Conservation (phyloP, 768 basidiomycete genomes). For the Tylopilus cervinicoccineus region DNA sequence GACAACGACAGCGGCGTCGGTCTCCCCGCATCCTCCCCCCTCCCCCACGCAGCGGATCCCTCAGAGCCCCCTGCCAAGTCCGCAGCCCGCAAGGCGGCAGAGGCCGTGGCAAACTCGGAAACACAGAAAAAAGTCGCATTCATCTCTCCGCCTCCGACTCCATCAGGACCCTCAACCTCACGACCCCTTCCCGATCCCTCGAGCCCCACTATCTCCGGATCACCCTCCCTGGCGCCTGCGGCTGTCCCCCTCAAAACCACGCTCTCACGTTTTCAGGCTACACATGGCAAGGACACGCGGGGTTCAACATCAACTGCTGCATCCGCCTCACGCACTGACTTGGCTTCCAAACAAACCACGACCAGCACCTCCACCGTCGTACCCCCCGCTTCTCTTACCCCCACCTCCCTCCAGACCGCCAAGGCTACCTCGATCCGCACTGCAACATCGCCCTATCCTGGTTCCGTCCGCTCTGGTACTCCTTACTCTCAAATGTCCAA, state of each 20-base stretch:
- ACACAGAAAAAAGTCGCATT: slow-evolving; percentile 86
- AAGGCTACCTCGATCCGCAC: slow-evolving; percentile 60
- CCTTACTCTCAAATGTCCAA: slow-evolving; percentile 79
- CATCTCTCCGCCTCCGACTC: slow-evolving; percentile 75
- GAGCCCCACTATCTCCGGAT: slow-evolving; percentile 31
- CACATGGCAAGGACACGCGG: slow-evolving; percentile 65
- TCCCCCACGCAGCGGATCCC: slow-evolving; percentile 20
- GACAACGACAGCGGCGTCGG: slow-evolving; percentile 35
- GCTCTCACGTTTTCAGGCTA: slow-evolving; percentile 72
- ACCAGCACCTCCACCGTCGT: slow-evolving; percentile 41
- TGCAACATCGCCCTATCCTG: slow-evolving; percentile 58
- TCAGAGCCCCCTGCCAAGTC: slow-evolving; percentile 25
- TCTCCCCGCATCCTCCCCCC: slow-evolving; percentile 33
- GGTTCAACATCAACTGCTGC: slow-evolving; percentile 62
- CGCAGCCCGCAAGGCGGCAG: slow-evolving; percentile 37
- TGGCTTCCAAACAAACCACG: slow-evolving; percentile 41
- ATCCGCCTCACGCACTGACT: slow-evolving; percentile 59
- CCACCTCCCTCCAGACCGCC: slow-evolving; percentile 51
- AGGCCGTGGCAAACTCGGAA: slow-evolving; percentile 36
- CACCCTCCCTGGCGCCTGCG: slow-evolving; percentile 24
- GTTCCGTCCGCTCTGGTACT: slow-evolving; percentile 74
- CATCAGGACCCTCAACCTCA: slow-evolving; percentile 45
- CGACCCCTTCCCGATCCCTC: slow-evolving; percentile 47
- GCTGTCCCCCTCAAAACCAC: slow-evolving; percentile 53
- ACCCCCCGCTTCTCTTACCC: slow-evolving; percentile 57